Percentiles rank a stretch among this genome's conserved stretches.
Evolutionary conservation across 202 grass and related monocot species (phyloP).

Genomic region (Saccharum hybrid): DNA sequence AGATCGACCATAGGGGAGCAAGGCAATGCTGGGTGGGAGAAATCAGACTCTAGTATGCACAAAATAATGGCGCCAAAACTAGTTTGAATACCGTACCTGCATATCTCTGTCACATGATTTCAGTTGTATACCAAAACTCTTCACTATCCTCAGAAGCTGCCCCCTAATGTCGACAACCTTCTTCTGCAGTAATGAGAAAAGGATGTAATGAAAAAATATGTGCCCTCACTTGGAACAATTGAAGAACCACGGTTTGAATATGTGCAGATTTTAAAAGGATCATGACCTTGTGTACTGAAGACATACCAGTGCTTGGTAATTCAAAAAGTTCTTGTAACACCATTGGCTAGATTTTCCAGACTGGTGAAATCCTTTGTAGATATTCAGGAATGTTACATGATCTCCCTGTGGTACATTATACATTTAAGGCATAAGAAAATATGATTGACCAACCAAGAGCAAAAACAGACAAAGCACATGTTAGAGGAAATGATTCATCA

Average conservation of each 20-base stretch:
- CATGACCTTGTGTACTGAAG: constrained; percentile 14
- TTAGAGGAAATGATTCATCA: no score
- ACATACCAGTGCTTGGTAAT: constrained; percentile 92
- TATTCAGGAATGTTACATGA: constrained; percentile 93
- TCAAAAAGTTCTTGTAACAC: constrained; percentile 97
- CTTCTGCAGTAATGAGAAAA: constrained; percentile 63
- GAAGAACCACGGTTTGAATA: constrained; percentile 37
- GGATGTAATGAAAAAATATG: constrained; percentile 42
- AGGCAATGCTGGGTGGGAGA: neutral
- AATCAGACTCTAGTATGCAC: neutral
- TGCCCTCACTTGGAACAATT: constrained; percentile 1
- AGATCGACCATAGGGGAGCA: neutral
- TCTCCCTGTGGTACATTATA: constrained; percentile 66
- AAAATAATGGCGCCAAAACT: constrained; percentile 37
- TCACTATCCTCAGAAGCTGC: constrained; percentile 78
- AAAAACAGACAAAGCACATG: constrained; percentile 1
- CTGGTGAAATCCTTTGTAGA: constrained; percentile 93
- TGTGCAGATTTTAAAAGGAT: constrained; percentile 11
- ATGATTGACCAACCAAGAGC: constrained; percentile 27
- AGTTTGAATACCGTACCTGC: constrained; percentile 48
- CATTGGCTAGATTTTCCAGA: constrained; percentile 94
- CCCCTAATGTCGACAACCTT: constrained; percentile 92
- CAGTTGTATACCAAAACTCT: constrained; percentile 70
- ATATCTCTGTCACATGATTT: constrained; percentile 95
- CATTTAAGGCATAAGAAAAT: constrained; percentile 27